Conservation (phyloP, 768 basidiomycete species). For the Phylloporus sp. region DNA sequence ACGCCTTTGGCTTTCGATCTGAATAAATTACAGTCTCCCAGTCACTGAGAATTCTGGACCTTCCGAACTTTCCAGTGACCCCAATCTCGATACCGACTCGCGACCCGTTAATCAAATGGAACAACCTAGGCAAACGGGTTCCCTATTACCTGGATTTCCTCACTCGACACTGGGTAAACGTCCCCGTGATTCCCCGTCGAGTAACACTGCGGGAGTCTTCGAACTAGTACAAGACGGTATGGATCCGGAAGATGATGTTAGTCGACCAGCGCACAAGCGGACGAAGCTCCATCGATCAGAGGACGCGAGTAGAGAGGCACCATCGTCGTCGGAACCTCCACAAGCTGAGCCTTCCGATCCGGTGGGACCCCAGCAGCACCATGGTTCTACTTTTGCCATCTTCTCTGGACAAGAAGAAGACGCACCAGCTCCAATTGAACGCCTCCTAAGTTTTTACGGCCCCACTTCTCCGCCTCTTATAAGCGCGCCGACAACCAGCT, state of each 20-base stretch:
- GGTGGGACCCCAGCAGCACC: conserved; percentile 18
- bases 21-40: conserved; percentile 18
- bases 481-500: conserved; percentile 37
- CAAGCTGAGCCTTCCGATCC: conserved; percentile 17
- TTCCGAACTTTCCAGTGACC: conserved; percentile 20
- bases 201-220: conserved; percentile 36
- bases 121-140: conserved; percentile 11
- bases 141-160: conserved; percentile 35
- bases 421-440: conserved; percentile 47
- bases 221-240: conserved; percentile 41
- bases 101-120: conserved; percentile 8
- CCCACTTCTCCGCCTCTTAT: conserved; percentile 38
- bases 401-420: conserved; percentile 43
- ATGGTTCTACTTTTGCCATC: conserved; percentile 42
- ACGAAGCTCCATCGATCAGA: conserved; percentile 33
- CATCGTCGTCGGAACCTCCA: conserved; percentile 8
- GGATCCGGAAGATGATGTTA: conserved; percentile 34
- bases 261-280: conserved; percentile 52
- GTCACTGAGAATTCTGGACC: conserved; percentile 14
- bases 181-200: conserved; percentile 47
- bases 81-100: conserved; percentile 15
- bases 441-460: conserved; percentile 48
- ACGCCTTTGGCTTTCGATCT: conserved; percentile 5
- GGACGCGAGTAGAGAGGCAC: conserved; percentile 17
- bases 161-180: conserved; percentile 62